phyloP scores from a whole-genome alignment of 1,139 yeast species.

The Geotrichum carabidarum region DNA sequence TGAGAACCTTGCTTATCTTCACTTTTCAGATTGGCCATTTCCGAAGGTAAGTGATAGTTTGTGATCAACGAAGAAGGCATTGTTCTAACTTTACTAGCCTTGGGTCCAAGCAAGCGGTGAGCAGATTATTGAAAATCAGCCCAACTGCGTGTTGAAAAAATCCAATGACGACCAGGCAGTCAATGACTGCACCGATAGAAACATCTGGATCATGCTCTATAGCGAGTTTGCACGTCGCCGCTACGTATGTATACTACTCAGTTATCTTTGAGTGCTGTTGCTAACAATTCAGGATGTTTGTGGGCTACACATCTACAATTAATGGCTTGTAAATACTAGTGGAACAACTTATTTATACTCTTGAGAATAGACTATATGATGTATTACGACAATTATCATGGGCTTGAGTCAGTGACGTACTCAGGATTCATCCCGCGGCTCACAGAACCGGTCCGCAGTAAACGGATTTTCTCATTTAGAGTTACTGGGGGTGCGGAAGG shows the following conservation, averaged over 20 bases:
- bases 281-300: conserved; percentile 15
- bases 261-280: background rate
- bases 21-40: conserved; percentile 24
- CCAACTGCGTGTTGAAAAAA: conserved; percentile 5
- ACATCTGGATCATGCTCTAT: conserved; percentile 31
- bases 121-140: conserved; percentile 11
- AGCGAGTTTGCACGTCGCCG: conserved; percentile 19
- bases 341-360: too few species aligned
- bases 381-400: too few species aligned
- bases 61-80: background rate
- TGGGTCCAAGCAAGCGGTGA: conserved; percentile 17
- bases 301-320: conserved; percentile 7
- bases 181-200: conserved; percentile 26
- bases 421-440: background rate
- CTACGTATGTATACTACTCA: background rate
- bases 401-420: background rate
- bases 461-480: conserved; percentile 31
- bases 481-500: conserved; percentile 35
- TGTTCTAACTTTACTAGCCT: conserved; percentile 11
- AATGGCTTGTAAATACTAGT: background rate
- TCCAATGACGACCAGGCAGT: conserved; percentile 4
- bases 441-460: conserved; percentile 32
- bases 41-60: conserved; percentile 19
- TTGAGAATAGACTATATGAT: too few species aligned
- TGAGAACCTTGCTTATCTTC: conserved; percentile 12